Base-by-base conservation (phyloP, 2,329 filamentous ascomycete genomes). In the Ophioceras dolichostomum region DNA sequence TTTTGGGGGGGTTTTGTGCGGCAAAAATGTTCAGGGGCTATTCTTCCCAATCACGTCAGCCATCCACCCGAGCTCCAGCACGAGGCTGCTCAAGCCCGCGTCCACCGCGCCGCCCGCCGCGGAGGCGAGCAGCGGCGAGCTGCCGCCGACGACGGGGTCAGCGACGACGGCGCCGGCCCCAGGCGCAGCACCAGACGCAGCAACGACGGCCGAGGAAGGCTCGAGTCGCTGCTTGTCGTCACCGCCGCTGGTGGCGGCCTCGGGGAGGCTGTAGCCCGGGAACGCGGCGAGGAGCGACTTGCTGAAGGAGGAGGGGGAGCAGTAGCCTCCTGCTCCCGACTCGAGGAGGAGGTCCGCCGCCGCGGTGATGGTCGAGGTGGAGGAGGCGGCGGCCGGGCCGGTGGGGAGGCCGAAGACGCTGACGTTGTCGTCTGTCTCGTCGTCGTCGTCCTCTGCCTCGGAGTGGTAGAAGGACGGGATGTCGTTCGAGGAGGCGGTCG, bases 61-160 rank as follows among this genome's bases (percentile, higher is more conserved):
- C 50, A 73, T 67, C 67, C 68, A 73, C 38, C 64, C 59, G 42
- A 73, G 54, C 48, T 73, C 70, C 36, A 41, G 55, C 6, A 58
- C 50, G 7, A 64, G 42, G 21, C 60, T 55, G 4, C 57, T 53
- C 9, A 61, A 52, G 10, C 61, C 41, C n/a, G 56, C 51, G 6
- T 50, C 47, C 10, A 49, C 49, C 16, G 50, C 52, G 22, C 22
- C 8, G 12, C 49, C 39, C 1, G 48, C 42, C 13, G 51, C 39
- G 10, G 43, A 46, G n/a, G 29, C 28, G 44, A 47, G 10, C 8
- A 26, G 8, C 8, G 22, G 22, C 22, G 22, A 26, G 22, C 12
- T 12, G 8, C 12, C 22, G 22, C 22, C 22, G 22, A 8, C 12
- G 22, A 8, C 12, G 22, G 22, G 22, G 8, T 12, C 12, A 12